A percentile compares a stretch with the other conserved stretches of the same genome.
phyloP scores from a whole-genome alignment of 345 rosid genomes.

The Sapria himalayana region DNA sequence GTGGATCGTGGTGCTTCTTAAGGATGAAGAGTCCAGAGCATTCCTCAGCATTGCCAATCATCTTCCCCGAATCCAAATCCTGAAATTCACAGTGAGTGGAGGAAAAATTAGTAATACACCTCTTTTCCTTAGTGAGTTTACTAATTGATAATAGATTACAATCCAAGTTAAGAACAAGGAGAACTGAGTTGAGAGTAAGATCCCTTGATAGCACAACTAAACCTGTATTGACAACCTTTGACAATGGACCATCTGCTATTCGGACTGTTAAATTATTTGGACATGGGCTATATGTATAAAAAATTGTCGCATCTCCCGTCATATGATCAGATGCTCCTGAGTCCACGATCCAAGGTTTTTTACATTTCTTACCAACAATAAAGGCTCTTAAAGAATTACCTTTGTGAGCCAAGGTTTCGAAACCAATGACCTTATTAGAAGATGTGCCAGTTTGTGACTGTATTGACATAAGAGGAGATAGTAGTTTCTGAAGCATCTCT shows the following conservation, averaged over 20 bases:
- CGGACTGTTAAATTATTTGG: no score
- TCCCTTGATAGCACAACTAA: no score
- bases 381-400: background rate
- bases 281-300: no score
- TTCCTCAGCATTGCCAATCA: background rate
- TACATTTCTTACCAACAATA: no score
- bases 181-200: background rate
- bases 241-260: background rate
- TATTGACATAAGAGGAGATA: background rate
- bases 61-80: background rate
- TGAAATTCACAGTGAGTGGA: no score
- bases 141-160: background rate
- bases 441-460: background rate
- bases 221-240: no score
- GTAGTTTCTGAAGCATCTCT: background rate
- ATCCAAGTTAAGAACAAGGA: background rate
- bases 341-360: background rate
- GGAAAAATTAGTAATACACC: background rate
- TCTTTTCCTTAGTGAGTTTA: background rate
- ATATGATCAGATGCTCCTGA: background rate
- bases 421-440: background rate
- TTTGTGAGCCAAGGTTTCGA: background rate
- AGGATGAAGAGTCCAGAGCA: background rate
- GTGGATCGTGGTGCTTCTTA: background rate
- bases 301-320: background rate